These are phyloP conservation scores for Penicillium soppii DNA, from an alignment of 495 filamentous ascomycete species.

Conservation along the genomic window DNA sequence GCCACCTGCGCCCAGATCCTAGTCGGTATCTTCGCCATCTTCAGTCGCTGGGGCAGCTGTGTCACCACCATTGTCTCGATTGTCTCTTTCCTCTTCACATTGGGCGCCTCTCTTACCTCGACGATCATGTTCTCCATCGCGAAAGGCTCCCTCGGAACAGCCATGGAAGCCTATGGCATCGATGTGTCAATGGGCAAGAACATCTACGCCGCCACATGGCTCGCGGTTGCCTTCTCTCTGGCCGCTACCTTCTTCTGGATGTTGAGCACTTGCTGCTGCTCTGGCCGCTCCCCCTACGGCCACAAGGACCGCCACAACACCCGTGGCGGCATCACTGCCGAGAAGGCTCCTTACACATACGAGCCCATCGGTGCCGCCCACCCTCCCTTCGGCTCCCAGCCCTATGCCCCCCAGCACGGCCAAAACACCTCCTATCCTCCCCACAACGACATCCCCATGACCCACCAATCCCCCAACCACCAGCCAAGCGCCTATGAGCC, in stretches of 20 bases:
- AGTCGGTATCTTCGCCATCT: conserved; percentile 68
- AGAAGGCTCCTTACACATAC: conserved; percentile 54
- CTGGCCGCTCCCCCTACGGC: conserved; percentile 52
- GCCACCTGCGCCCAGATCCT: conserved; percentile 67
- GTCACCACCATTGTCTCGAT: conserved; percentile 73
- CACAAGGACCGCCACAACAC: conserved; percentile 28
- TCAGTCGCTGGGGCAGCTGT: conserved; percentile 68
- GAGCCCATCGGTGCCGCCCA: conserved; percentile 43
- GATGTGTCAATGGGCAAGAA: conserved; percentile 59
- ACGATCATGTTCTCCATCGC: conserved; percentile 63
- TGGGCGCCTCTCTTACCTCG: conserved; percentile 56
- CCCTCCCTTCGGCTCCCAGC: conserved; percentile 16
- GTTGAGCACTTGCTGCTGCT: conserved; percentile 89
- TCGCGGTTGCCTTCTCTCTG: conserved; percentile 73
- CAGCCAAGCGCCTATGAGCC: conserved; percentile 43
- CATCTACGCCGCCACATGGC: conserved; percentile 72
- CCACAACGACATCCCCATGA: conserved; percentile 25
- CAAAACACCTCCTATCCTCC: conserved; percentile 33
- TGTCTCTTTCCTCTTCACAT: conserved; percentile 55
- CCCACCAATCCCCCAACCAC: conserved; percentile 13
- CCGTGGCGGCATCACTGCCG: conserved; percentile 34
- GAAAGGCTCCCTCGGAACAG: conserved; percentile 56
- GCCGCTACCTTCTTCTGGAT: conserved; percentile 82
- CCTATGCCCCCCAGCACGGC: conserved; percentile 9
- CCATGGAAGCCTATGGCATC: conserved; percentile 66